Percentiles rank a stretch among this genome's conserved stretches.
phyloP scores from a whole-genome alignment of 306 rosid species.

The Trifolium fragiferum region DNA sequence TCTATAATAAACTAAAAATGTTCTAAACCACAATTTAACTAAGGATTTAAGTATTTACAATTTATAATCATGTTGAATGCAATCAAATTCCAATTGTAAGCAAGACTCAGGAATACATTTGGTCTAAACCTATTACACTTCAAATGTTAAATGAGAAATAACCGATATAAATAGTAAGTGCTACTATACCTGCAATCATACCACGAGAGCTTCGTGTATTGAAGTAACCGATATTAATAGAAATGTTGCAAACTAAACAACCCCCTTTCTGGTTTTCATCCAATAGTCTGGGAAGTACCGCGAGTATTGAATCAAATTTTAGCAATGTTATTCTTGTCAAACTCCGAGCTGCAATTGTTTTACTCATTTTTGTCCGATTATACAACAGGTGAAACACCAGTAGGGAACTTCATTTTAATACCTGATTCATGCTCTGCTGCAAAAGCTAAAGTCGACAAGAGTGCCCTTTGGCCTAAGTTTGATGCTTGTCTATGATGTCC shows the following conservation, averaged over 20 bases:
- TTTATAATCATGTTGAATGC: conserved; percentile 3
- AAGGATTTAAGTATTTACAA: conserved; percentile 13
- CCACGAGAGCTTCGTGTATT: conserved; percentile 29
- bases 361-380: conserved; percentile 35
- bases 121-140: not conserved
- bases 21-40: not conserved
- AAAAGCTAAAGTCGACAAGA: conserved; percentile 72
- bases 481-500: conserved; percentile 5
- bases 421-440: conserved; percentile 67
- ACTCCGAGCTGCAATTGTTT: conserved; percentile 29
- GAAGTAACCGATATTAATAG: no score
- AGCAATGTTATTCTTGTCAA: conserved; percentile 31
- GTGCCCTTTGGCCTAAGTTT: conserved; percentile 19
- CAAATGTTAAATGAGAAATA: conserved; percentile 32
- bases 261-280: conserved; percentile 9
- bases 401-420: conserved; percentile 49
- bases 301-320: conserved; percentile 16
- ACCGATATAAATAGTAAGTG: conserved; percentile 15
- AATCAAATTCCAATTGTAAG: not conserved
- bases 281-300: not conserved
- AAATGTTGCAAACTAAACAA: not conserved
- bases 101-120: conserved; percentile 8
- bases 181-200: conserved; percentile 38
- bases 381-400: conserved; percentile 18
- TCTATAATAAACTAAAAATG: not conserved